phyloP scores from a whole-genome alignment of 345 rosid genomes.

The Alliaria petiolata region DNA sequence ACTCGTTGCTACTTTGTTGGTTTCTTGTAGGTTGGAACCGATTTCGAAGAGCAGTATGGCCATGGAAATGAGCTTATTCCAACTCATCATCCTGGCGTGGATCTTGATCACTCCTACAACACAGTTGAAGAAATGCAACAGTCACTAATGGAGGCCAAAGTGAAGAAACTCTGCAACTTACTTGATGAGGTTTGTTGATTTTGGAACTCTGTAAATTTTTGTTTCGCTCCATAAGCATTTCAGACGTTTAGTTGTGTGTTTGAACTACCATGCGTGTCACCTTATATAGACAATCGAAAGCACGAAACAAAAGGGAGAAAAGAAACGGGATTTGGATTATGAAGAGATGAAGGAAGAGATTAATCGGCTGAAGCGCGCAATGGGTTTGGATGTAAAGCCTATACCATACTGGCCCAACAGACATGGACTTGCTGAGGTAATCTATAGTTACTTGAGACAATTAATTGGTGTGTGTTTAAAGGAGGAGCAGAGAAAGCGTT shows the following conservation, averaged over 20 bases:
- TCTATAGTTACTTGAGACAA: too few species aligned
- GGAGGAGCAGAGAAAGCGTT: too few species aligned
- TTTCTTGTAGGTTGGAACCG: conserved; percentile 50
- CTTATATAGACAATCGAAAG: conserved; percentile 51
- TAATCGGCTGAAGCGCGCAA: too few species aligned
- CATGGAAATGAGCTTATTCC: conserved; percentile 54
- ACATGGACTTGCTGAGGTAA: too few species aligned
- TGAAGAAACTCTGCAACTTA: conserved; percentile 58
- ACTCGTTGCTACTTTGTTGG: not conserved
- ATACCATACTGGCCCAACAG: too few species aligned
- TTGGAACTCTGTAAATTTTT: not conserved
- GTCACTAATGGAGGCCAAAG: conserved; percentile 66
- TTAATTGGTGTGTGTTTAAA: too few species aligned
- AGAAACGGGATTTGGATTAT: conserved; percentile 84
- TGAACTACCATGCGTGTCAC: not conserved
- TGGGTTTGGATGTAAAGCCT: too few species aligned
- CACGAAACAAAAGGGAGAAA: conserved; percentile 74
- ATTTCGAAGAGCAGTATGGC: conserved; percentile 69
- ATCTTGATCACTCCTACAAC: too few species aligned
- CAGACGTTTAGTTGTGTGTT: not conserved
- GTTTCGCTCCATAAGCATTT: not conserved
- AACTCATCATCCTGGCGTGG: too few species aligned
- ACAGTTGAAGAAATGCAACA: too few species aligned
- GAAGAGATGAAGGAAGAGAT: conserved; percentile 95
- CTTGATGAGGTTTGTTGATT: conserved; percentile 58